Percentiles rank a stretch among this genome's conserved stretches.
Evolutionary conservation across 129 eudicot genomes (phyloP).

Genomic region (Artemisia annua): DNA sequence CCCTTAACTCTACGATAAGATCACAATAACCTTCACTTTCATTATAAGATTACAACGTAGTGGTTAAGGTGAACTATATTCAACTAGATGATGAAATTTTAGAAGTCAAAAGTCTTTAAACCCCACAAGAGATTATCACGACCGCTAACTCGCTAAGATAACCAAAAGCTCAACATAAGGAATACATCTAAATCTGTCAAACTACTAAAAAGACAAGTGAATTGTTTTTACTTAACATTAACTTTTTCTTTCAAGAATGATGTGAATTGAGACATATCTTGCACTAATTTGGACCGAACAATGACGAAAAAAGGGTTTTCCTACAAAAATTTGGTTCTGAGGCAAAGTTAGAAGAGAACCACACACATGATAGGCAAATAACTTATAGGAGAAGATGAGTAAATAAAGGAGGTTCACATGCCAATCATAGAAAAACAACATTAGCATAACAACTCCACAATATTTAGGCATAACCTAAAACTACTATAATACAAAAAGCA

Average conservation of each 20-base stretch:
- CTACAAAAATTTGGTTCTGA: background rate
- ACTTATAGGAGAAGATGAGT: background rate
- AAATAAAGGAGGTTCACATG: constrained; percentile 10
- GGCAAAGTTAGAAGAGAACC: background rate
- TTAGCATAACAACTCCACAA: constrained; percentile 32
- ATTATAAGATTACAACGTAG: constrained; percentile 21
- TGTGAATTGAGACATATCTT: too few relatives aligned
- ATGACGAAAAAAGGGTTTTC: too few relatives aligned
- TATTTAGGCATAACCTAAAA: constrained; percentile 34
- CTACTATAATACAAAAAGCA: constrained; percentile 25
- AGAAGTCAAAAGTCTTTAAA: background rate
- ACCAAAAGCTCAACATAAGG: background rate
- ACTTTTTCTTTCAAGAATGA: too few relatives aligned
- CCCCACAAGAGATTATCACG: background rate
- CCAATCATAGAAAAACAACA: constrained; percentile 18
- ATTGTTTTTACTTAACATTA: too few relatives aligned
- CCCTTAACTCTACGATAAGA: background rate
- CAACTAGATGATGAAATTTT: background rate
- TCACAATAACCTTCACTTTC: background rate
- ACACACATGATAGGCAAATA: constrained; percentile 2
- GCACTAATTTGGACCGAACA: too few relatives aligned
- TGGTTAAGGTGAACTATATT: background rate
- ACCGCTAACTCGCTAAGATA: background rate
- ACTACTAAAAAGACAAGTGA: too few relatives aligned
- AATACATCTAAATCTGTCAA: too few relatives aligned